Evolutionary conservation across 2,329 filamentous ascomycete species (phyloP).

Genomic region (Moelleriella libera): DNA sequence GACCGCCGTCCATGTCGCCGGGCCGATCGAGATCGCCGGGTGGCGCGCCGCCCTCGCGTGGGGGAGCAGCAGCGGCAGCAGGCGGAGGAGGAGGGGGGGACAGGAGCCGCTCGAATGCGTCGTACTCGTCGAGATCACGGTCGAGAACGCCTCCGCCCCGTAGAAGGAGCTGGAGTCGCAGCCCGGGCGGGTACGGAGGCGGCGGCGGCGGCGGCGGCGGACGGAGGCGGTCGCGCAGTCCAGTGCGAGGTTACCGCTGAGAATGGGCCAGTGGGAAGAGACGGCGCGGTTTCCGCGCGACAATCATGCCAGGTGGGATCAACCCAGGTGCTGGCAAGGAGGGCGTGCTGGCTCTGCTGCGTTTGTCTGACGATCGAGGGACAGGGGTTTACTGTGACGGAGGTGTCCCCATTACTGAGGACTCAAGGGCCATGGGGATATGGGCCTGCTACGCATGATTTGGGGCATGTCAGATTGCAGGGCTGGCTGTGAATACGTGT

Average conservation of each 20-base stretch:
- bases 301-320: too few species aligned
- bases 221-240: background rate
- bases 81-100: constrained; percentile 18
- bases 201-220: too few species aligned
- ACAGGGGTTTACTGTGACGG: too few species aligned
- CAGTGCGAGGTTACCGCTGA: background rate
- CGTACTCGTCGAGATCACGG: constrained; percentile 33
- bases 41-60: constrained; percentile 22
- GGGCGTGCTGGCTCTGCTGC: too few species aligned
- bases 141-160: constrained; percentile 22
- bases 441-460: too few species aligned
- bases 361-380: too few species aligned
- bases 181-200: constrained; percentile 12
- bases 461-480: too few species aligned
- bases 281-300: too few species aligned
- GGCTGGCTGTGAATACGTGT: too few species aligned
- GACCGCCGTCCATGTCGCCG: constrained; percentile 40
- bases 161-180: constrained; percentile 16
- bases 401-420: too few species aligned
- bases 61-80: constrained; percentile 8
- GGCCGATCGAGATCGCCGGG: constrained; percentile 21
- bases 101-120: constrained; percentile 28
- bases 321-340: too few species aligned
- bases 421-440: too few species aligned
- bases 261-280: background rate